Evolutionary conservation across 2,329 filamentous ascomycete genomes (phyloP), one percentile per base, ranked within the genome.

Genomic region (Cladobotryum mycophilum): DNA sequence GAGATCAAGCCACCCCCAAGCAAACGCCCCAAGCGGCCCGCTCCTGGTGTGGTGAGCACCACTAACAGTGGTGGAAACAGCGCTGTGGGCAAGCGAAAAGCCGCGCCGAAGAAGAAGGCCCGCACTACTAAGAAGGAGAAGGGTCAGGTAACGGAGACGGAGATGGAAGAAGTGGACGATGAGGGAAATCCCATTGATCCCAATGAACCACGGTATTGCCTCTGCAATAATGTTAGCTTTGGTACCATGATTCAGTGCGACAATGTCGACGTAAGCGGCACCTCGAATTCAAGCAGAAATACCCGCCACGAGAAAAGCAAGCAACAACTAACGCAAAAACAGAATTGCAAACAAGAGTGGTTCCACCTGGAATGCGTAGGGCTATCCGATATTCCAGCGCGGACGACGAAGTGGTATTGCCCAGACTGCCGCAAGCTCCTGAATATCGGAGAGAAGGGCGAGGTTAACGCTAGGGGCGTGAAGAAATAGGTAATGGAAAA

Each of bases 171-270:
- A 61, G 76, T 84, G 47, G 82, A 85, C 56, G 82, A 86, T 59
- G 82, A 86, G 55, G 82, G 82, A 11, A 85, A 84, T 53, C 69
- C 79, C 22, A 86, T 91, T 61, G 86, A 90, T 62, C 84, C 86
- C 0, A 72, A 89, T 49, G 88, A 93, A 71, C 79, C 84, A 40
- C 74, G 81, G 55, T 93, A 93, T 66, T 93, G 88, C 63, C 67
- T 85, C 49, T 93, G 88, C 67, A 86, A 88, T 58, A 76, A 88
- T 52, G 86, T 93, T 48, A 89, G 86, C 64, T 91, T 85, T 63
- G 88, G 88, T 48, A 83, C 79, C 17, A 93, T 93, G 88, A 88
- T 93, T 64, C 80, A 82, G 54, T 93, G 88, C 67, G 88, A 92
- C 61, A 89, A 89, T 60, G 74, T 80, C 41, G 84, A 88, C 68